These are phyloP conservation scores for Thymus mandschuricus DNA, from an alignment of 257 asterid genomes.

Conservation along the genomic window DNA sequence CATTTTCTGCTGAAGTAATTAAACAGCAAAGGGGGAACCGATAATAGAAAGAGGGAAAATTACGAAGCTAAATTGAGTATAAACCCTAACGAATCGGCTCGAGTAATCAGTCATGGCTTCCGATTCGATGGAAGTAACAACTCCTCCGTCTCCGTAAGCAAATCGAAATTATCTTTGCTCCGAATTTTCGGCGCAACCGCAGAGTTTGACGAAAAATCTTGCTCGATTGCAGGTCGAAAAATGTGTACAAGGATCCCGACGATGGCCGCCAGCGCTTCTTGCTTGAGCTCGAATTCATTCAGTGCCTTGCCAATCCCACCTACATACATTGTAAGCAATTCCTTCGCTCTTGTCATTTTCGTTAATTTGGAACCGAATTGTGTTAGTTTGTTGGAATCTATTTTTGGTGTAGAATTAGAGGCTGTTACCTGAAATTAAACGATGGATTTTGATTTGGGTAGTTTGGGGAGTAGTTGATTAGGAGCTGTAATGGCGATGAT, in stretches of 20 bases:
- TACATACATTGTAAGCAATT: constrained; percentile 66
- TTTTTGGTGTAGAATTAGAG: background rate
- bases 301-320: constrained; percentile 91
- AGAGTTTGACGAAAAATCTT: background rate
- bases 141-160: constrained; percentile 53
- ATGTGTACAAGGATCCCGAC: constrained; percentile 76
- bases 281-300: constrained; percentile 91
- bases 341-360: constrained; percentile 1
- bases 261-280: constrained; percentile 93
- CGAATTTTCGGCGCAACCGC: background rate
- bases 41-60: too few species aligned
- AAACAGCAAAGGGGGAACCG: too few species aligned
- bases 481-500: background rate
- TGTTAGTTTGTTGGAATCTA: background rate
- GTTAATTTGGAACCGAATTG: background rate
- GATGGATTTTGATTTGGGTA: background rate
- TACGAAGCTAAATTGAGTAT: too few species aligned
- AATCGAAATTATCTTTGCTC: background rate
- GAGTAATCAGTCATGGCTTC: constrained; percentile 38
- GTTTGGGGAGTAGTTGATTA: background rate
- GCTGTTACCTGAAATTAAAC: background rate
- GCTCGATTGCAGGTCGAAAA: constrained; percentile 49
- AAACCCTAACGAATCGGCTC: background rate
- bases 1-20: too few species aligned
- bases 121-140: constrained; percentile 42